phyloP scores from a whole-genome alignment of 129 eudicot species.

The Helianthus tuberosus region DNA sequence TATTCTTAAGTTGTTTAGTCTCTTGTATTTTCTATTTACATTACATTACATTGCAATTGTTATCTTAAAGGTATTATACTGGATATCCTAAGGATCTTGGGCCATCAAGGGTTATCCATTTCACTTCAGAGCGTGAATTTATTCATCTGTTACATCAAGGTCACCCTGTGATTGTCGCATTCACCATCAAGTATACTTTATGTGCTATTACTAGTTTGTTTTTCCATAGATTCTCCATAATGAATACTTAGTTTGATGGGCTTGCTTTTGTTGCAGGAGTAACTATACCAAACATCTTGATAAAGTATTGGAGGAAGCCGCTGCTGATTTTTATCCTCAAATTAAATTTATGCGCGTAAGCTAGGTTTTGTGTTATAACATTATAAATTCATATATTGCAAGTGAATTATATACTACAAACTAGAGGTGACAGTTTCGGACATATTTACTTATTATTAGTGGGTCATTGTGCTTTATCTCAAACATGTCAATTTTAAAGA shows the following conservation, averaged over 20 bases:
- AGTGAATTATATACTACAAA: neutral
- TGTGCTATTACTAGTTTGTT: neutral
- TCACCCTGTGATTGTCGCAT: conserved; percentile 84
- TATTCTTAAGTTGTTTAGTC: neutral
- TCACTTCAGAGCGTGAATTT: conserved; percentile 91
- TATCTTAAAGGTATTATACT: conserved; percentile 69
- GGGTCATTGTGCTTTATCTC: neutral
- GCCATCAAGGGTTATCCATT: conserved; percentile 79
- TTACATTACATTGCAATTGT: neutral
- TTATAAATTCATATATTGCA: neutral
- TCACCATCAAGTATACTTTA: conserved; percentile 70
- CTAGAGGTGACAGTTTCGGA: neutral
- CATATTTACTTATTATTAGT: neutral
- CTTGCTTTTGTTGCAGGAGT: conserved; percentile 50
- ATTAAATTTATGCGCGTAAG: conserved; percentile 92
- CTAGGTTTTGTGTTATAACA: conserved; percentile 15
- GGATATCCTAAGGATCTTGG: conserved; percentile 96
- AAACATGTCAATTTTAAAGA: neutral
- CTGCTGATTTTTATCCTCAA: conserved; percentile 75
- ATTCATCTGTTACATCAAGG: conserved; percentile 92
- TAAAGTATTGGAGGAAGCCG: conserved; percentile 89
- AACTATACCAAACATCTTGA: conserved; percentile 87
- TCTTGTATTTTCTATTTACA: neutral
- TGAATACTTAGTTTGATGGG: neutral
- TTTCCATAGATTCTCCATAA: neutral